Evolutionary conservation across 768 basidiomycete genomes (phyloP).

Genomic region (Rhodotorula kratochvilovae): DNA sequence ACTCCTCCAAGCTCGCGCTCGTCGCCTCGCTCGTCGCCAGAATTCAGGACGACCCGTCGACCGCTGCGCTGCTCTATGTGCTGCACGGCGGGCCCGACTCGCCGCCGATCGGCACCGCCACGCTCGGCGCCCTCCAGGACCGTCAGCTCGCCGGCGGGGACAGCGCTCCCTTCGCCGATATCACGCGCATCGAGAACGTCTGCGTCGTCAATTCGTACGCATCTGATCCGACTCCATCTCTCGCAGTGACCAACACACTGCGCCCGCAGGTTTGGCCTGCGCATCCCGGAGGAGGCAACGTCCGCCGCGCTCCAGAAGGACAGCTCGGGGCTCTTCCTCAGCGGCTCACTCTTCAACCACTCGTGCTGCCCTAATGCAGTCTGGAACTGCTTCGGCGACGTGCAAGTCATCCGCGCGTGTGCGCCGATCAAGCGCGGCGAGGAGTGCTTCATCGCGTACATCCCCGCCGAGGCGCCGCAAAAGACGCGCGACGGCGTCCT

Average conservation of each 20-base stretch:
- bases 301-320: background rate
- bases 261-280: background rate
- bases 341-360: constrained; percentile 49
- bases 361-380: constrained; percentile 44
- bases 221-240: too few relatives aligned
- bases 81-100: background rate
- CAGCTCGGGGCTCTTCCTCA: constrained; percentile 40
- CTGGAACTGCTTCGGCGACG: constrained; percentile 44
- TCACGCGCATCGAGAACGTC: constrained; percentile 43
- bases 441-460: constrained; percentile 43
- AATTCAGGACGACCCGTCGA: background rate
- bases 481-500: too few relatives aligned
- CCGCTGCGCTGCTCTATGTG: background rate
- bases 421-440: constrained; percentile 41
- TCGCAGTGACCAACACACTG: too few relatives aligned
- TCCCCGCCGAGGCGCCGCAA: too few relatives aligned
- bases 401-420: constrained; percentile 46
- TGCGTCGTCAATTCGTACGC: constrained; percentile 43
- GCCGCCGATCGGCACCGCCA: background rate
- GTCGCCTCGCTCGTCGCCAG: background rate
- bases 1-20: background rate
- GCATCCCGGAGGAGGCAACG: too few relatives aligned
- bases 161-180: constrained; percentile 37
- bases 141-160: background rate
- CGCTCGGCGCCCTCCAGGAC: background rate